Percentiles rank a stretch among this genome's conserved stretches.
Conservation (phyloP, 1,284 basidiomycete species). For the Neotropicomus parvogracilis region DNA sequence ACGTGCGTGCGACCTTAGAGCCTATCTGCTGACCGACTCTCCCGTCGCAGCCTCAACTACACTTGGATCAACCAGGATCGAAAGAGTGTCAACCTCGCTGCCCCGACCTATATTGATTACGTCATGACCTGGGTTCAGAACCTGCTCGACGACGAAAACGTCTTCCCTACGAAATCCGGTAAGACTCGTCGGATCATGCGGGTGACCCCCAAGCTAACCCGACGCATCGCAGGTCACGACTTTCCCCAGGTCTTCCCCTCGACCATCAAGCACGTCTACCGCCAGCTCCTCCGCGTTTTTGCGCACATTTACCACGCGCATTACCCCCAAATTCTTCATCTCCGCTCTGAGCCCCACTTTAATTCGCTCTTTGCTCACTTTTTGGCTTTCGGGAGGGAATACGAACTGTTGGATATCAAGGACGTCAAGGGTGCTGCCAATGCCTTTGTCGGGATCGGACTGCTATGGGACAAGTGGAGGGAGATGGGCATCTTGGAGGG, state of each 20-base stretch:
- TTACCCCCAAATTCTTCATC: slow-evolving; percentile 87
- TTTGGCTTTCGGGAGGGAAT: slow-evolving; percentile 90
- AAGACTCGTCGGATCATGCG: slow-evolving; percentile 26
- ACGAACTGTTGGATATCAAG: slow-evolving; percentile 87
- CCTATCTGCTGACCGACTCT: neutral
- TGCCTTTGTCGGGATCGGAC: slow-evolving; percentile 71
- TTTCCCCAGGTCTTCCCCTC: slow-evolving; percentile 89
- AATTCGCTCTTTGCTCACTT: slow-evolving; percentile 99
- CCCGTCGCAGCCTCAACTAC: slow-evolving; percentile 75
- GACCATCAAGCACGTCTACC: slow-evolving; percentile 95
- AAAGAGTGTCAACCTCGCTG: slow-evolving; percentile 89
- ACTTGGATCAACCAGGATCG: slow-evolving; percentile 97
- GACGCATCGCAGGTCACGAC: slow-evolving; percentile 63
- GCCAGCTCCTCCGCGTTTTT: slow-evolving; percentile 94
- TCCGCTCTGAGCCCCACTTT: slow-evolving; percentile 94
- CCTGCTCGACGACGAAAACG: slow-evolving; percentile 85
- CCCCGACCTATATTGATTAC: slow-evolving; percentile 97
- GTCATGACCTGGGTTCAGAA: slow-evolving; percentile 99
- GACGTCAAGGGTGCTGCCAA: slow-evolving; percentile 75
- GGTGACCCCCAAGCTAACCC: neutral
- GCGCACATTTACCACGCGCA: slow-evolving; percentile 98
- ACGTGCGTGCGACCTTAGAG: slow-evolving; percentile 33
- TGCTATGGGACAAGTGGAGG: slow-evolving; percentile 87
- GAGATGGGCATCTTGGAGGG: slow-evolving; percentile 72
- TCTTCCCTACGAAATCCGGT: slow-evolving; percentile 96